phyloP scores from a whole-genome alignment of 805 yeast species.

The Naumovozyma baii region DNA sequence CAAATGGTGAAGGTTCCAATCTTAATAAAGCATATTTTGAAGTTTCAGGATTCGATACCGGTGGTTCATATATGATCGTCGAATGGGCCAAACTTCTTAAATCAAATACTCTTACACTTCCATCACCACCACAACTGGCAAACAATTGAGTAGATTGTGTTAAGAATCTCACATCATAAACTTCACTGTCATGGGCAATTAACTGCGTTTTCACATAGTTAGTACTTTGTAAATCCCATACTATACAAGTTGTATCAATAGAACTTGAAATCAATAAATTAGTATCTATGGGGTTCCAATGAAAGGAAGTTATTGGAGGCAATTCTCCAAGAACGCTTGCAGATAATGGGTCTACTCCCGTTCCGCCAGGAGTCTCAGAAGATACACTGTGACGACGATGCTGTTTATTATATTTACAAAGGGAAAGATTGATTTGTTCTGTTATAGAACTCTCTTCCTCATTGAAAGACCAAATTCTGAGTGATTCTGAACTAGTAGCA shows the following conservation, averaged over 20 bases:
- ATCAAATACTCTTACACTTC: constrained; percentile 87
- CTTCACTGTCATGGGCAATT: constrained; percentile 94
- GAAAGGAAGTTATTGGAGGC: constrained; percentile 90
- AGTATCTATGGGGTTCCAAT: constrained; percentile 75
- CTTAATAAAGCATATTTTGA: constrained; percentile 40
- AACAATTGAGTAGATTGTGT: constrained; percentile 62
- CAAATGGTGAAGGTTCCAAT: constrained; percentile 67
- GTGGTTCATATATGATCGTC: constrained; percentile 86
- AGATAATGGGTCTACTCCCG: background rate
- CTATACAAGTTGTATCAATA: constrained; percentile 93
- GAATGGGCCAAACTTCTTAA: constrained; percentile 83
- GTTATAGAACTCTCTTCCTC: constrained; percentile 24
- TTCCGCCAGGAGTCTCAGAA: background rate
- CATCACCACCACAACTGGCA: constrained; percentile 92
- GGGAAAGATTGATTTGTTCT: constrained; percentile 35
- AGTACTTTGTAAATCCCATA: constrained; percentile 60
- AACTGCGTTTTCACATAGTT: constrained; percentile 79
- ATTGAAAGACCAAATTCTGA: constrained; percentile 26
- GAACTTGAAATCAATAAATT: constrained; percentile 70
- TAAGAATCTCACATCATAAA: constrained; percentile 80
- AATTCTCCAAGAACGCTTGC: constrained; percentile 27
- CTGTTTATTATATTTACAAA: constrained; percentile 35
- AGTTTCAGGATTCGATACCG: constrained; percentile 9
- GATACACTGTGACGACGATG: constrained; percentile 16
- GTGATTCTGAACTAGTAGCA: constrained; percentile 30